Base-by-base conservation (phyloP, 306 rosid species). In the Cicer bijugum region DNA sequence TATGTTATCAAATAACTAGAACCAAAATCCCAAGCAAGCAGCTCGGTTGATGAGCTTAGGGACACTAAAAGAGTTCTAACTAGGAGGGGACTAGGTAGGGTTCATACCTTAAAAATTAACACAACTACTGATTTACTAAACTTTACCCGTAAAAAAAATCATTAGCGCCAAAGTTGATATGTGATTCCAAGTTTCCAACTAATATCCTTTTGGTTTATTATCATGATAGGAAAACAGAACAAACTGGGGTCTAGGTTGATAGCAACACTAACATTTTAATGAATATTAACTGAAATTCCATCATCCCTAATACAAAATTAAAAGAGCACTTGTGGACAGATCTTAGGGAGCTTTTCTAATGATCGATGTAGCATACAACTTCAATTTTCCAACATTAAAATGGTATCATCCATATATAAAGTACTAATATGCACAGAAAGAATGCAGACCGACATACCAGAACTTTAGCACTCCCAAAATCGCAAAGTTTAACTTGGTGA, bases 391-490 rank as follows among this genome's bases (percentile, higher is more conserved):
- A 42, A 17, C 69, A 42, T 43, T 64, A 19, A 64, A 44, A 42
- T 20, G 37, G 52, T 33, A 80, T 8, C 48, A 51, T 59, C 56
- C 2, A 15, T 50, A 28, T 45, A 53, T 6, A 9, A 69, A 74
- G 38, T 45, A 57, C 51, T 66, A 65, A 63, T 11, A 60, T 12
- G 52, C 71, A 57, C 46, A 46, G 44, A 50, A 64, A 64, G 64
- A 66, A 10, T 42, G 44, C 14, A 83, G 16, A 67, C 75, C 73
- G 56, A 60, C 87, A 71, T 91, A 93, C 98, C 89, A 93, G 78
- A 75, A 89, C 87, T 88, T 94, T 94, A 46, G 98, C 98, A 79
- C 98, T 91, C 79, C 98, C 98, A 44, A 91, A 91, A 76, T 94
- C 98, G 43, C 97, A 91, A 69, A 94, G 96, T 86, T 91, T 94